These are phyloP conservation scores for Epichloe gansuensis DNA, from an alignment of 2,329 filamentous ascomycete species.

Conservation along the genomic window DNA sequence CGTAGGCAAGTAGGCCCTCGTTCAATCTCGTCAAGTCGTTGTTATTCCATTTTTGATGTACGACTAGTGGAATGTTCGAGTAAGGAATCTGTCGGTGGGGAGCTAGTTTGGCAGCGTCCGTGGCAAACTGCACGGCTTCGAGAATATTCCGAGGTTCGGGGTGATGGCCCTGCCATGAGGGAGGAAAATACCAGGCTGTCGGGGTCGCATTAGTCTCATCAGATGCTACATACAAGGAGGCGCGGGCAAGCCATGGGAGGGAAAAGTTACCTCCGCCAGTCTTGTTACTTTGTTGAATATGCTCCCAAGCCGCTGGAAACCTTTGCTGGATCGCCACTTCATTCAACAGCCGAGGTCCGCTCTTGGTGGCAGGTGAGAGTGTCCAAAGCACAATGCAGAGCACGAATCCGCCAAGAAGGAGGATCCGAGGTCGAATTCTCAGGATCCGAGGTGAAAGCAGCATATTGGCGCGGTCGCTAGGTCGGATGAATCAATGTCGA, in stretches of 20 bases:
- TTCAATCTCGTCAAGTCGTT: slow-evolving; percentile 10
- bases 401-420: not conserved
- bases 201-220: not conserved
- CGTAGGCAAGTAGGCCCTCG: slow-evolving; percentile 9
- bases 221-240: not conserved
- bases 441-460: slow-evolving; percentile 4
- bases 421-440: slow-evolving; percentile 5
- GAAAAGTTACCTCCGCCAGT: slow-evolving; percentile 11
- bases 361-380: not conserved
- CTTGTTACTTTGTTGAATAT: slow-evolving; percentile 9
- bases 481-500: too few species aligned
- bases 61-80: slow-evolving; percentile 15
- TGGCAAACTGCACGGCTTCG: slow-evolving; percentile 11
- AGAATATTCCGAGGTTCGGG: slow-evolving; percentile 10
- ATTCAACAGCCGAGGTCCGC: not conserved
- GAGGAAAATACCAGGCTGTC: slow-evolving; percentile 14
- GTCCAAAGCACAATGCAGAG: slow-evolving; percentile 5
- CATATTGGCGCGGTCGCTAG: slow-evolving; percentile 1
- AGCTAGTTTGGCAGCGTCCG: slow-evolving; percentile 7
- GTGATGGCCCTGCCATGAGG: slow-evolving; percentile 9
- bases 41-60: slow-evolving; percentile 13
- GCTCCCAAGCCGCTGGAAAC: slow-evolving; percentile 11
- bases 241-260: not conserved
- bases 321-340: slow-evolving; percentile 1
- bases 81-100: slow-evolving; percentile 9